Evolutionary conservation across 148 eudicot species (phyloP), one percentile per base, ranked within the genome.

Genomic region (Beta vulgaris): DNA sequence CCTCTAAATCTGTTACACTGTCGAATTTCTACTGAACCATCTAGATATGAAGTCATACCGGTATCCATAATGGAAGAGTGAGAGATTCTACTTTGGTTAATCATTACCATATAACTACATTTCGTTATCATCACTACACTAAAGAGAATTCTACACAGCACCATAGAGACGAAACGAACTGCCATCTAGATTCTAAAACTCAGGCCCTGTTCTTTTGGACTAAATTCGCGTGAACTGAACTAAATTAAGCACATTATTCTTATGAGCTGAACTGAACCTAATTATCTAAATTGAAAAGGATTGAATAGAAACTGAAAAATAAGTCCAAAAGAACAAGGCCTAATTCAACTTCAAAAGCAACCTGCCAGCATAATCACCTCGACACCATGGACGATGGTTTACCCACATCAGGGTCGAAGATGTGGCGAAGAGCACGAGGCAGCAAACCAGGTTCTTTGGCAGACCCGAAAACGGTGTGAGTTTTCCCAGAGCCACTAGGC

Each of bases 401-500:
- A 32, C 76, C 78, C 43, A 77, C 61, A 3, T 76, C 28, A n/a
- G 54, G 25, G 1, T 71, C 48, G 67, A 87, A 91, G n/a, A 94
- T 88, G 64, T 36, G 84, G 34, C 85, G 79, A 43, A 94, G 81
- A 46, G 92, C 89, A n/a, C 87, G 91, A 31, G 98, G 93, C 34
- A 94, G 84, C 90, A 94, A 78, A 43, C 98, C 98, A 80, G 98
- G 98, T 23, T 88, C 86, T 79, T 96, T 87, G 8, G 77, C 74
- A 53, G 86, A 79, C 63, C 98, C 98, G 67, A 94, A 91, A 28
- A 94, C 86, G 0, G 98, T 91, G 73, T 94, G 89, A 4, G 98
- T 94, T 80, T 94, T 94, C 2, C 98, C 98, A 2, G 98, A 94
- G 32, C 98, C 98, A 86, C 91, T 94, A 2, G 98, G 97, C 31